Base-by-base conservation (phyloP, 352 stramenopile species). In the Hyaloperonospora arabidopsidis region DNA sequence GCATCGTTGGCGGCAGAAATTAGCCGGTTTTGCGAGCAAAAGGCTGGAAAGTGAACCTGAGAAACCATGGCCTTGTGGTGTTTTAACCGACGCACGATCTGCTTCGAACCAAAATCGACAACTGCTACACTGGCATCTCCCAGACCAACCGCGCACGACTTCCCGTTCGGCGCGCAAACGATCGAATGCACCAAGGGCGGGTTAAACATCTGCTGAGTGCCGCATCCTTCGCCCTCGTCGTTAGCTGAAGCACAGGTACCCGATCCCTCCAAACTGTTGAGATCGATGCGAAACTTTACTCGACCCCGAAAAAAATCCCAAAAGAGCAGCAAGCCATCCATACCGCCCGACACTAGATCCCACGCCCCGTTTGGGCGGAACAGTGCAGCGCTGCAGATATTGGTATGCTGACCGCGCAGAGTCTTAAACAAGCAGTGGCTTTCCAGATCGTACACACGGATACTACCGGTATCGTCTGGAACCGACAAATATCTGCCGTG, bases 231-330 rank as follows among this genome's bases (percentile, higher is more conserved):
- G 2, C 36, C 35, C 21, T 57, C 18, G 5, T 22, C 28, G 17
- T 49, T 36, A 35, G 8, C 40, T 28, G 41, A 40, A 32, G 28
- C 43, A 41, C 25, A 46, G 0, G 57, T 45, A 1, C 63, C 49
- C 23, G 83, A 34, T 44, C 53, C 65, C 52, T 75, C 69, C 8
- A 81, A 57, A 21, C 66, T 60, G 49, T 87, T 84, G 32, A 90
- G 66, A 52, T 88, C 76, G 45, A 90, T 73, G 25, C 68, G 76
- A 51, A 79, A 84, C 61, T 84, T 86, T 32, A 88, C 65, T 44
- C 74, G 66, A 22, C 80, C 80, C 5, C 75, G 74, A 19, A 64
- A 82, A 59, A 90, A 81, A 49, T 90, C 80, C 80, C 80, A 90
- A 63, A 88, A 90, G 38, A 81, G 56, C 22, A 90, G 52, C 23